Conservation (phyloP, 108 stramenopile genomes). For the Nitzschia inconspicua region DNA sequence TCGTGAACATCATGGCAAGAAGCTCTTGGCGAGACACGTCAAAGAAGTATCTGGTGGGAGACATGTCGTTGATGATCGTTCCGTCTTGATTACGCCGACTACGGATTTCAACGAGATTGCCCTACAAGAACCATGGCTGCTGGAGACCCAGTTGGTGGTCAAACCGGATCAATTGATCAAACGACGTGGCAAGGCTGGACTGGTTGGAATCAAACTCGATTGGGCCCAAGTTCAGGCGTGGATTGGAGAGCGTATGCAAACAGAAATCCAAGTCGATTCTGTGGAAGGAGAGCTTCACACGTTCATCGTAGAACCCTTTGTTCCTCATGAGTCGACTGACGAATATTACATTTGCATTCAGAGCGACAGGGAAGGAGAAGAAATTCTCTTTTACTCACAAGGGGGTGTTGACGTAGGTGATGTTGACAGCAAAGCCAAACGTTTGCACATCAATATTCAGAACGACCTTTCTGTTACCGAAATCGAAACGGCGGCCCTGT, state of each 20-base stretch:
- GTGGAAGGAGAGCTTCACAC: constrained; percentile 72
- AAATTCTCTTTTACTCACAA: constrained; percentile 80
- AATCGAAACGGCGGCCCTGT: constrained; percentile 24
- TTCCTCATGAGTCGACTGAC: constrained; percentile 73
- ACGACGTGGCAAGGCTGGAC: constrained; percentile 87
- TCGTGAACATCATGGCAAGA: constrained; percentile 89
- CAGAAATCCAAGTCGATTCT: constrained; percentile 53
- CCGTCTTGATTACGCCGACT: constrained; percentile 38
- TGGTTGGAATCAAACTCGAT: constrained; percentile 80
- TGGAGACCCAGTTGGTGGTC: constrained; percentile 58
- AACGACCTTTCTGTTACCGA: constrained; percentile 22
- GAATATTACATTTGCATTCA: constrained; percentile 92
- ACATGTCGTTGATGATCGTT: constrained; percentile 64
- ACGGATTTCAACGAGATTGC: constrained; percentile 47
- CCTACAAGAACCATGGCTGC: constrained; percentile 70
- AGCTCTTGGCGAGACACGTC: constrained; percentile 69
- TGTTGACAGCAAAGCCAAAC: constrained; percentile 82
- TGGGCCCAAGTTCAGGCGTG: constrained; percentile 70
- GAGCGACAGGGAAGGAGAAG: constrained; percentile 73
- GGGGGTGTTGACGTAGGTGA: constrained; percentile 93
- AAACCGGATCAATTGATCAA: constrained; percentile 95
- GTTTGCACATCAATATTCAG: constrained; percentile 49
- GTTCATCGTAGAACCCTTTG: constrained; percentile 89
- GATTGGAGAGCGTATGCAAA: constrained; percentile 72
- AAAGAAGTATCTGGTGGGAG: constrained; percentile 43